Evolutionary conservation across 2,329 filamentous ascomycete genomes (phyloP).

Genomic region (Gnomoniopsis sp.): DNA sequence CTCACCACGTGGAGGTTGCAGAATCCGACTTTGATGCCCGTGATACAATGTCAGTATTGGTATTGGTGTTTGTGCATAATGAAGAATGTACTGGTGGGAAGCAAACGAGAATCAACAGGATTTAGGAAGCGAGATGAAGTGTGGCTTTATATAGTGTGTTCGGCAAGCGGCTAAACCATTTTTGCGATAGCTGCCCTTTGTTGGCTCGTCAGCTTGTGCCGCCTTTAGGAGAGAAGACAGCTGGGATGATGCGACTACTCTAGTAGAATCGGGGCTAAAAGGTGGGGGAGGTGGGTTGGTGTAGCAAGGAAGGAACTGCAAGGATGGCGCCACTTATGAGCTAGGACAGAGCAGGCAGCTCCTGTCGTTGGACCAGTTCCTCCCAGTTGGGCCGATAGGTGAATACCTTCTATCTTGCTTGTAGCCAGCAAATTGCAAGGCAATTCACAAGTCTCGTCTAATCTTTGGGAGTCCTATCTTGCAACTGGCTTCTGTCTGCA

Average conservation of each 20-base stretch:
- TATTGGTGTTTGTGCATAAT: background rate
- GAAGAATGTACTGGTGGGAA: background rate
- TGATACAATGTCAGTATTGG: background rate
- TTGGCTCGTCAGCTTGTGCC: background rate
- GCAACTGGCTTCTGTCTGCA: background rate
- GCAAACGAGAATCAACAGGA: background rate
- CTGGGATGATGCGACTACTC: too few species aligned
- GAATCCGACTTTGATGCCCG: conserved; percentile 13
- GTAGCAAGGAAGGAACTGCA: too few species aligned
- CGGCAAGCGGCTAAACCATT: background rate
- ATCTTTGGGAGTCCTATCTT: background rate
- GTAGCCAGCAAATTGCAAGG: too few species aligned
- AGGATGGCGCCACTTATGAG: too few species aligned
- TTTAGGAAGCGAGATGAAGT: background rate
- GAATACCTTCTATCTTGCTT: too few species aligned
- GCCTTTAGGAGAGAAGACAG: too few species aligned
- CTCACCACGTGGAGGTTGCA: conserved; percentile 16
- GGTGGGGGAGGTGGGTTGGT: too few species aligned
- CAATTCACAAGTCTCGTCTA: background rate
- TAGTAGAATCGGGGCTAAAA: too few species aligned
- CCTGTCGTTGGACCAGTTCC: too few species aligned
- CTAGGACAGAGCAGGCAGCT: too few species aligned
- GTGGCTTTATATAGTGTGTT: background rate
- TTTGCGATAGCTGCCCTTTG: background rate
- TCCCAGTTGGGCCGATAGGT: too few species aligned